Evolutionary conservation across 345 rosid genomes (phyloP).

Genomic region (Arabis hirsuta): DNA sequence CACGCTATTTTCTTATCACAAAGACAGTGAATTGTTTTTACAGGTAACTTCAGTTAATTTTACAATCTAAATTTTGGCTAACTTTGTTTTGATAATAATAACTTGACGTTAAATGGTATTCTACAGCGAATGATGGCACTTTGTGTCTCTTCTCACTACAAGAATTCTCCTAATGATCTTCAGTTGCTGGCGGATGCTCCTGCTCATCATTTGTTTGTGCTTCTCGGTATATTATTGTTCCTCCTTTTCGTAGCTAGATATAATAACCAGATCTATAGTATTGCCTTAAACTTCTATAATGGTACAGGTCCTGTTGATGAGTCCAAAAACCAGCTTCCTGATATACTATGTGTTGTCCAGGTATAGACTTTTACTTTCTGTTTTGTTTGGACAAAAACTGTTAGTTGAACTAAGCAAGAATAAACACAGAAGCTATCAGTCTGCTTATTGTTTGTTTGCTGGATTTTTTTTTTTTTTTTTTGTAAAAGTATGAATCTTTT

Average conservation of each 20-base stretch:
- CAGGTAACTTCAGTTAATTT: conserved; percentile 51
- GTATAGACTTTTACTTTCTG: conserved; percentile 44
- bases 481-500: background rate
- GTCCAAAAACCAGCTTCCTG: conserved; percentile 90
- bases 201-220: conserved; percentile 94
- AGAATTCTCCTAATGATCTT: conserved; percentile 97
- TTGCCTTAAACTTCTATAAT: conserved; percentile 25
- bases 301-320: conserved; percentile 94
- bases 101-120: conserved; percentile 37
- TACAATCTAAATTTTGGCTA: background rate
- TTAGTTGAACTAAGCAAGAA: background rate
- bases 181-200: conserved; percentile 99
- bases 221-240: conserved; percentile 63
- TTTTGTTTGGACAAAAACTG: conserved; percentile 2
- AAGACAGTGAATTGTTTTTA: conserved; percentile 88
- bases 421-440: conserved; percentile 6
- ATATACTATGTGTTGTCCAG: conserved; percentile 94
- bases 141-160: conserved; percentile 96
- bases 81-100: conserved; percentile 26
- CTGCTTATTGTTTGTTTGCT: conserved; percentile 27
- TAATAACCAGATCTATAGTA: conserved; percentile 11
- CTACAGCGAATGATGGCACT: conserved; percentile 98
- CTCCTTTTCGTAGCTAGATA: conserved; percentile 23
- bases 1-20: conserved; percentile 94
- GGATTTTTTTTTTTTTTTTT: background rate